Base-by-base conservation (phyloP, 2,329 filamentous ascomycete species). In the Ascochyta pisi region DNA sequence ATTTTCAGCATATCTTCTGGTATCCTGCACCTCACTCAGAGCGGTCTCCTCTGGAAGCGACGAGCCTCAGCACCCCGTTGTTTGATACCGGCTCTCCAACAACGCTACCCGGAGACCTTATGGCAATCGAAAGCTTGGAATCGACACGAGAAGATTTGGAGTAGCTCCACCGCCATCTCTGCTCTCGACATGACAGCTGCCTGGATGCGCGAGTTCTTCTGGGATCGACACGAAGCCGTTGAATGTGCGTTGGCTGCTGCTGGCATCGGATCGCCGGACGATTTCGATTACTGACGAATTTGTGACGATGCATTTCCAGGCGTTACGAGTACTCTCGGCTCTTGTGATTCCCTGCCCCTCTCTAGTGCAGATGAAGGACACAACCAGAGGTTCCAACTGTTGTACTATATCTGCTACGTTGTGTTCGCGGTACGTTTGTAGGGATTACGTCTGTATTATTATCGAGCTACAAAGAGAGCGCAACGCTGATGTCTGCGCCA, bases 191-290 rank as follows among this genome's bases (percentile, higher is more conserved):
- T 75, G 71, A 59, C 71, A 7, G 59, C 68, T 0, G 61, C 67
- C 1, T 75, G 66, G 65, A 70, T 75, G 67, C 65, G 70, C 22
- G 69, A 75, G 57, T 75, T 72, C 52, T 75, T 73, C 48, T 75
- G 73, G 73, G 73, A 75, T 48, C 65, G 73, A 13, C 62, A 50
- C 2, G 68, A 70, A 39, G 69, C 67, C 1, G 65, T 73, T 3
- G 69, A 73, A 27, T 72, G 57, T 50, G 71, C 62, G 4, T 41
- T 75, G 42, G 54, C 55, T 3, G 66, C 66, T 4, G 70, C 68
- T 10, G 73, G 73, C 3, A 60, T 74, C 7, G 58, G 64, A 27
- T 60, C 61, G 12, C 56, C 70, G 19, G 66, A 73, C 39, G 65
- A 70, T 33, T 62, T 52, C 42, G 65, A 69, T 22, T 62, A 59